Conservation (phyloP, 1,284 basidiomycete species). For the Neotropicomus parvogracilis region DNA sequence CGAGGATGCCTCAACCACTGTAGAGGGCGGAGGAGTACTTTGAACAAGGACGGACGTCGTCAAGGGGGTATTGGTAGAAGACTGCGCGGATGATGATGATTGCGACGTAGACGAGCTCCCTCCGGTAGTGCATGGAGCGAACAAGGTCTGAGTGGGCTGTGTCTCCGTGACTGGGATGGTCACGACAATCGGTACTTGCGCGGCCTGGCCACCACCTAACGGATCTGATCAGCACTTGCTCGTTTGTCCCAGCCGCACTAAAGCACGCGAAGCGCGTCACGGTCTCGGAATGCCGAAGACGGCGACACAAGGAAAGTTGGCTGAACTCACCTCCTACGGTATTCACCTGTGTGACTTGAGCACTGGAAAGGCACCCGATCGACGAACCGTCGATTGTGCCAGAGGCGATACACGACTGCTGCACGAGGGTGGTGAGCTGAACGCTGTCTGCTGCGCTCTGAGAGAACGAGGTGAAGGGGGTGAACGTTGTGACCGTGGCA, state of each 20-base stretch:
- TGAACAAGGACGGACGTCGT: constrained; percentile 28
- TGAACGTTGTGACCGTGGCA: constrained; percentile 33
- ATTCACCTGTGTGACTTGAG: constrained; percentile 26
- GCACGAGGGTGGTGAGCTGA: constrained; percentile 30
- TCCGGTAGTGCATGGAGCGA: constrained; percentile 29
- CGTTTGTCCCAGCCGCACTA: constrained; percentile 1
- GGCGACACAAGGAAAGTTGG: neutral
- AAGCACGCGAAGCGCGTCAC: constrained; percentile 2
- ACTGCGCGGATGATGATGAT: constrained; percentile 1
- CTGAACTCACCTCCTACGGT: constrained; percentile 34
- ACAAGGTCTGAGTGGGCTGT: constrained; percentile 40
- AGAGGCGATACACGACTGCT: constrained; percentile 33
- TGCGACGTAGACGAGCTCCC: constrained; percentile 12
- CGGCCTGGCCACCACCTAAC: constrained; percentile 32
- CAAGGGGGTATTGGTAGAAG: constrained; percentile 1
- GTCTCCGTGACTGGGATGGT: constrained; percentile 31
- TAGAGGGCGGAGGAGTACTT: constrained; percentile 27
- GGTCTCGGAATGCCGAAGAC: constrained; percentile 1
- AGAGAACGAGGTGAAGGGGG: constrained; percentile 36
- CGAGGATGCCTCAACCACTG: constrained; percentile 21
- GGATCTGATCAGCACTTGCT: constrained; percentile 14
- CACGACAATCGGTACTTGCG: constrained; percentile 36
- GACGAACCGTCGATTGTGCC: constrained; percentile 27
- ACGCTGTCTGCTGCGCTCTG: constrained; percentile 26
- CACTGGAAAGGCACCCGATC: constrained; percentile 27